A percentile compares a stretch with the other conserved stretches of the same genome.
phyloP scores from a whole-genome alignment of 768 basidiomycete species.

The Porpolomopsis calyptriformis region DNA sequence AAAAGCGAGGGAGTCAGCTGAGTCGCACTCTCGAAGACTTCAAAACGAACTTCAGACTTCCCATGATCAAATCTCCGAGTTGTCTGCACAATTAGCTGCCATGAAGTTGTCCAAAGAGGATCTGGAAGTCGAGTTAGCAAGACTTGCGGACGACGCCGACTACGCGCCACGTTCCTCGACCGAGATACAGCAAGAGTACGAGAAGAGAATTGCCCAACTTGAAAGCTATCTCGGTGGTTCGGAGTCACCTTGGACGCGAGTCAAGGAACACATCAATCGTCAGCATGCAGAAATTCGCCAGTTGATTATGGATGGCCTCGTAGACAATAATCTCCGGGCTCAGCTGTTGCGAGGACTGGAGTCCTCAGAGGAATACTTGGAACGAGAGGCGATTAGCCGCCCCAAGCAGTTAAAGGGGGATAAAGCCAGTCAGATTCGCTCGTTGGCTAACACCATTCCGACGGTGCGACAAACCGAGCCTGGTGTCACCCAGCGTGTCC shows the following conservation, averaged over 20 bases:
- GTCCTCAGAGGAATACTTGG: conserved; percentile 45
- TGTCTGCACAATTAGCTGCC: conserved; percentile 39
- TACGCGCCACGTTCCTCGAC: conserved; percentile 41
- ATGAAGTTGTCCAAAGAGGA: conserved; percentile 54
- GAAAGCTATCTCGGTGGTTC: conserved; percentile 52
- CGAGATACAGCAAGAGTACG: conserved; percentile 54
- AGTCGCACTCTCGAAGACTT: conserved; percentile 48
- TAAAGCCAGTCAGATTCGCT: conserved; percentile 25
- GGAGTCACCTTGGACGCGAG: conserved; percentile 39
- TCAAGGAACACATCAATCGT: conserved; percentile 51
- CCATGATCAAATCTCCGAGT: conserved; percentile 46
- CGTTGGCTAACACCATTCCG: conserved; percentile 37
- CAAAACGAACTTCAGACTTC: conserved; percentile 50
- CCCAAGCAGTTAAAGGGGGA: conserved; percentile 25
- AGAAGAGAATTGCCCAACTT: conserved; percentile 48
- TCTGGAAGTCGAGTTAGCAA: conserved; percentile 56
- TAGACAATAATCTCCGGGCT: conserved; percentile 51
- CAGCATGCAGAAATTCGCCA: conserved; percentile 66
- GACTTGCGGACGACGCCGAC: conserved; percentile 54
- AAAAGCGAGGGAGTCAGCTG: conserved; percentile 52
- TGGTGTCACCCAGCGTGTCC: conserved; percentile 21
- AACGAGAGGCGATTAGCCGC: conserved; percentile 37
- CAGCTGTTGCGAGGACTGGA: conserved; percentile 55
- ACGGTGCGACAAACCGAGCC: conserved; percentile 28
- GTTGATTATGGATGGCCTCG: conserved; percentile 48